Evolutionary conservation across 208 protist species (phyloP), one percentile per base, ranked within the genome.

Genomic region (Jaenimonas drosophilae): DNA sequence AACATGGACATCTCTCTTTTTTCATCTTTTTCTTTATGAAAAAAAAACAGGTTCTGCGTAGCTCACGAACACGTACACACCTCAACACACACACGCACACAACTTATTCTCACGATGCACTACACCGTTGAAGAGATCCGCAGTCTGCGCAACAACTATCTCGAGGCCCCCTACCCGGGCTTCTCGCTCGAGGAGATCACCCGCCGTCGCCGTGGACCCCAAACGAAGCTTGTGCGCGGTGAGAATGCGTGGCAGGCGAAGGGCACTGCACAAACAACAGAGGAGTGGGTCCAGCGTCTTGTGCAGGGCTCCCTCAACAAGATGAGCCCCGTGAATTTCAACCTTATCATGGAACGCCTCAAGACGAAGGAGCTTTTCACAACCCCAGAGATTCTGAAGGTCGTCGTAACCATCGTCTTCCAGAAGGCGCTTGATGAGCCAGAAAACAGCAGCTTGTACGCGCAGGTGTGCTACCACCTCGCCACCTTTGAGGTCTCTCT

Each of bases 141-240:
- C 44, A 78, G 73, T n/a, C 60, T 90, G 65, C 70, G 70, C 3
- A 40, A 75, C 38, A 65, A 59, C 49, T 94, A 89, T 55, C 47
- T 31, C 11, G 77, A 94, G 29, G 66, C 76, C 7, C 80, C 80
- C 38, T 94, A 89, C 61, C 77, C 76, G 17, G 78, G 64, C 32
- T 94, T 94, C 66, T 86, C 75, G 2, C 81, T 94, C 11, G 78
- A 90, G 53, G 75, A 94, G 50, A 70, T 88, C 7, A 64, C 65
- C n/a, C 70, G 78, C 0, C 68, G 76, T 14, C 64, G 76, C 34
- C 57, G 54, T 31, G 30, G 61, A 42, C 54, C 62, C 9, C 70
- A 76, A 40, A 81, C 71, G 19, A 90, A 85, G 60, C 62, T 90
- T 16, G 72, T 83, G 40, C 80, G 81, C 17, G 73, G 81, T n/a